A percentile compares a stretch with the other conserved stretches of the same genome.
phyloP scores from a whole-genome alignment of 1,284 basidiomycete species.

The Sphagnurus paluster region DNA sequence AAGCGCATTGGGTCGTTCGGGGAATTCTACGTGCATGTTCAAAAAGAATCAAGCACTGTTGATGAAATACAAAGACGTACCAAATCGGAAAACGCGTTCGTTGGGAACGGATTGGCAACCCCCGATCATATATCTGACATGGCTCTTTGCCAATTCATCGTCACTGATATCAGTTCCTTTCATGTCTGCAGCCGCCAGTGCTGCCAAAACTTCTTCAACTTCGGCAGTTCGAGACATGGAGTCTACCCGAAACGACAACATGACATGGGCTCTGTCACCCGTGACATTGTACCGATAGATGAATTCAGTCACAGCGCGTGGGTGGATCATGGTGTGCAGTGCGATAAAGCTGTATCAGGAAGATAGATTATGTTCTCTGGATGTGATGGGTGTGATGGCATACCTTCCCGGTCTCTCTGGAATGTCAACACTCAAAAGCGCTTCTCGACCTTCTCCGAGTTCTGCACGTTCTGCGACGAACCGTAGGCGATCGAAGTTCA shows the following conservation, averaged over 20 bases:
- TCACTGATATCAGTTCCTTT: slow-evolving; percentile 88
- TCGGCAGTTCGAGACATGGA: slow-evolving; percentile 66
- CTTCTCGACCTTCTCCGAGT: slow-evolving; percentile 94
- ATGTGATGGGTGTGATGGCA: slow-evolving; percentile 23
- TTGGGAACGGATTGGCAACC: slow-evolving; percentile 76
- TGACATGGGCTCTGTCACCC: slow-evolving; percentile 73
- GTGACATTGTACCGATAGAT: slow-evolving; percentile 84
- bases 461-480: slow-evolving; percentile 99
- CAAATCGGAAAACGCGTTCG: slow-evolving; percentile 93
- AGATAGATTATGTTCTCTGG: neutral
- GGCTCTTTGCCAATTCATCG: slow-evolving; percentile 94
- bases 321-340: slow-evolving; percentile 86
- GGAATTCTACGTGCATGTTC: slow-evolving; percentile 71
- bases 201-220: slow-evolving; percentile 63
- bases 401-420: slow-evolving; percentile 91
- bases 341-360: slow-evolving; percentile 73
- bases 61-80: slow-evolving; percentile 50
- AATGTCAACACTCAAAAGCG: slow-evolving; percentile 89
- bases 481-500: slow-evolving; percentile 96
- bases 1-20: slow-evolving; percentile 91
- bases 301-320: slow-evolving; percentile 95
- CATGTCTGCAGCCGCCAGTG: slow-evolving; percentile 73
- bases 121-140: slow-evolving; percentile 93
- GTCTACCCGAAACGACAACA: slow-evolving; percentile 89
- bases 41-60: slow-evolving; percentile 6